Evolutionary conservation across 148 eudicot species (phyloP).

Genomic region (Rhododendron ovatum): DNA sequence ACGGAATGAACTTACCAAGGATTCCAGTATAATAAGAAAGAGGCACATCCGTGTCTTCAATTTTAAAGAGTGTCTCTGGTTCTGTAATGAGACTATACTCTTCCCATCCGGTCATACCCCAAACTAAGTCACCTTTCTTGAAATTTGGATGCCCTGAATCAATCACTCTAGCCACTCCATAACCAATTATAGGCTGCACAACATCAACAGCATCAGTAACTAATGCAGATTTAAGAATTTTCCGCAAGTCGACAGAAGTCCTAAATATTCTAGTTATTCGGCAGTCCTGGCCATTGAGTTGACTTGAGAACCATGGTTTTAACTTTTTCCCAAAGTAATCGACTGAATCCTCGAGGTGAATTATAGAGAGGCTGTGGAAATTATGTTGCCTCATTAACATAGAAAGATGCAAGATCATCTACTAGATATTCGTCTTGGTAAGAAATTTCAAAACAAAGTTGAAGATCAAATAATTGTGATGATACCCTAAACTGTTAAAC

Average conservation of each 20-base stretch:
- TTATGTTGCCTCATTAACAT: background rate
- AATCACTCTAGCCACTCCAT: conserved; percentile 56
- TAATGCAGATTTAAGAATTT: background rate
- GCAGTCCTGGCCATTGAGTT: background rate
- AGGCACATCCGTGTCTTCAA: no score
- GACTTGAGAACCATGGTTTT: background rate
- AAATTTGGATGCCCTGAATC: conserved; percentile 47
- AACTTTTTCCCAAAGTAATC: background rate
- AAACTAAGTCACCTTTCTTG: conserved; percentile 16
- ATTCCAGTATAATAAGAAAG: no score
- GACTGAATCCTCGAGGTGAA: background rate
- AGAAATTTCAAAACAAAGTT: background rate
- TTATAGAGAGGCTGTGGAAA: background rate
- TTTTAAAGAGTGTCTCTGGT: no score
- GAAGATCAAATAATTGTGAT: background rate
- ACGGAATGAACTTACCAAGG: no score
- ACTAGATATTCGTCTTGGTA: background rate
- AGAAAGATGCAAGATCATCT: background rate
- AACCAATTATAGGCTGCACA: conserved; percentile 42
- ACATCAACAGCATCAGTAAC: background rate
- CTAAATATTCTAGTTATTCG: background rate
- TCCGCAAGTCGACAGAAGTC: background rate
- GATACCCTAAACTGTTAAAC: background rate
- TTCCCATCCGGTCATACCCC: no score
- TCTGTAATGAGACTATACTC: no score